These are phyloP conservation scores for Fraxinus latifolia DNA, from an alignment of 305 asterid species.

Conservation along the genomic window DNA sequence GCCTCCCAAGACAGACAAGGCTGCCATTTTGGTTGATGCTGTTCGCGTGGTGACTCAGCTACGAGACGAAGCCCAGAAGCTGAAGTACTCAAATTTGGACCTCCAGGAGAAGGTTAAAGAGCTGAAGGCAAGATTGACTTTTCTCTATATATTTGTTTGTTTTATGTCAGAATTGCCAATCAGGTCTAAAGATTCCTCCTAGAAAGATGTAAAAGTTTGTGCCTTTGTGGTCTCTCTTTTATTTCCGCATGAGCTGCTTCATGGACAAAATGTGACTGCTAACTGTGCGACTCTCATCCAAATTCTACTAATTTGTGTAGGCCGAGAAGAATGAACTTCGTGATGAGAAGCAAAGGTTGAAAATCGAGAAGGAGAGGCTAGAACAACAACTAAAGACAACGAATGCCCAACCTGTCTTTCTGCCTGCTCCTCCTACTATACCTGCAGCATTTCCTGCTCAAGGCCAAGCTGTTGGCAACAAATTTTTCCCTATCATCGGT, in stretches of 20 bases:
- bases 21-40: slow-evolving; percentile 84
- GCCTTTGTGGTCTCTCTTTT: neutral
- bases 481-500: slow-evolving; percentile 14
- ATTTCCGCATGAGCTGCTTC: neutral
- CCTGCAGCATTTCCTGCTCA: slow-evolving; percentile 72
- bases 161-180: neutral
- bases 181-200: neutral
- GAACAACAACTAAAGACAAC: slow-evolving; percentile 78
- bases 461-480: slow-evolving; percentile 69
- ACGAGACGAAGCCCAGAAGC: slow-evolving; percentile 72
- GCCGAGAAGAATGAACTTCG: slow-evolving; percentile 89
- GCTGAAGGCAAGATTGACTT: slow-evolving; percentile 56
- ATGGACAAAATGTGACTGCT: neutral
- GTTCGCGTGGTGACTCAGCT: slow-evolving; percentile 81
- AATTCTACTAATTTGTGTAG: slow-evolving; percentile 32
- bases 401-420: slow-evolving; percentile 51
- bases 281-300: neutral
- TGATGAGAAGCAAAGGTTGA: slow-evolving; percentile 90
- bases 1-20: slow-evolving; percentile 86
- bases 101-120: slow-evolving; percentile 85
- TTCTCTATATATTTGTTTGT: neutral
- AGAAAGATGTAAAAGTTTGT: neutral
- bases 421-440: slow-evolving; percentile 47
- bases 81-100: slow-evolving; percentile 66
- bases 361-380: slow-evolving; percentile 85